These are phyloP conservation scores for Pterocarpus macrocarpus DNA, from an alignment of 306 rosid genomes.

Conservation along the genomic window DNA sequence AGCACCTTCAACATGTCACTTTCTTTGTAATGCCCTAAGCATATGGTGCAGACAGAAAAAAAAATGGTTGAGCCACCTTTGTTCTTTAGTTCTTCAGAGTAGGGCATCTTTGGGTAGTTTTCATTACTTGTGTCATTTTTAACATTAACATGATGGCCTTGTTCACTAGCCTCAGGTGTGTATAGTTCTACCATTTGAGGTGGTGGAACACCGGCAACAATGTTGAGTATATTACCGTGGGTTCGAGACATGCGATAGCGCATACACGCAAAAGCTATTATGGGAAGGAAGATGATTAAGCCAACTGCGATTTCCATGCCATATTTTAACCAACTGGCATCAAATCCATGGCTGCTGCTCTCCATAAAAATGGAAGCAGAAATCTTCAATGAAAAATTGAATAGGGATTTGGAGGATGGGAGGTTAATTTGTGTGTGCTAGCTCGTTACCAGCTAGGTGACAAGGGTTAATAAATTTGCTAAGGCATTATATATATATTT, in stretches of 20 bases:
- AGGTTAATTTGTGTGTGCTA: background rate
- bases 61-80: background rate
- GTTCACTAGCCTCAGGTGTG: background rate
- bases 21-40: constrained; percentile 64
- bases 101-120: constrained; percentile 43
- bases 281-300: background rate
- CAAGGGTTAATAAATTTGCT: background rate
- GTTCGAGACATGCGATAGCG: constrained; percentile 17
- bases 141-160: constrained; percentile 22
- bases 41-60: constrained; percentile 53
- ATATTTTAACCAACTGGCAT: constrained; percentile 4
- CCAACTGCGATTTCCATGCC: constrained; percentile 25
- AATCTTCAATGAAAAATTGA: background rate
- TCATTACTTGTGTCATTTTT: constrained; percentile 33
- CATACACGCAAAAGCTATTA: constrained; percentile 42
- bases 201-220: background rate
- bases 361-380: background rate
- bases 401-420: background rate
- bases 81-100: constrained; percentile 34
- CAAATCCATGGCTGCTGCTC: background rate
- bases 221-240: background rate
- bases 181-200: background rate
- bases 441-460: background rate
- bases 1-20: constrained; percentile 54
- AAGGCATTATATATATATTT: background rate